Base-by-base conservation (phyloP, 192 early-diverging fungal species). In the Coemansia sp. region DNA sequence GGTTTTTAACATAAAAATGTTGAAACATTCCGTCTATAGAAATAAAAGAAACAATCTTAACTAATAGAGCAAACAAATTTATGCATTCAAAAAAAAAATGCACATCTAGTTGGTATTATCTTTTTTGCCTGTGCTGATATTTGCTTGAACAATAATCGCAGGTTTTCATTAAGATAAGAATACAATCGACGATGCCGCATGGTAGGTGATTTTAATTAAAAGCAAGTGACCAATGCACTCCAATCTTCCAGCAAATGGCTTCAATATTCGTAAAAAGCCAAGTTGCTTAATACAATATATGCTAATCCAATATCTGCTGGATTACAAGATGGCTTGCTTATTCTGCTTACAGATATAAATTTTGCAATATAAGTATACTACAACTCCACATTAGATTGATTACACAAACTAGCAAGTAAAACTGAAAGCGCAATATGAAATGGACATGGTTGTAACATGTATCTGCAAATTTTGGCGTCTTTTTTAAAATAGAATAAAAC, bases 341-440 rank as follows among this genome's bases (percentile, higher is more conserved):
- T 14, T 0, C 57, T 75, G 46, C 63, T 64, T 5, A 53, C 58
- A 30, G 73, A 75, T 9, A 54, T 75, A n/a, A 51, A 59, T 17
- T 61, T 66, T 2, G 73, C 67, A 17, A 68, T 68, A 63, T 75
- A 67, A 67, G 58, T 75, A 22, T 75, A 54, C 25, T 68, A 69
- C 51, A 67, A 75, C 55, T 36, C 57, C 14, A 55, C 67, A 3
- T 59, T 64, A 4, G 52, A 63, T 6, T 53, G 36, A 14, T 54
- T 75, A 17, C 62, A 39, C 42, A 21, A 65, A 0, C 14, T 75
- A 29, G 73, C 73, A 0, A 42, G 21, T 6, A 20, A 63, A 51
- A 62, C 70, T 11, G 59, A 66, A 6, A 55, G 39, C n/a, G 60
- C 50, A 8, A 54, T 63, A 14, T 73, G 33, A 36, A 10, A 10